Percentiles rank a stretch among this genome's conserved stretches.
phyloP scores from a whole-genome alignment of 2,329 filamentous ascomycete species.

The Claviceps cyperi region DNA sequence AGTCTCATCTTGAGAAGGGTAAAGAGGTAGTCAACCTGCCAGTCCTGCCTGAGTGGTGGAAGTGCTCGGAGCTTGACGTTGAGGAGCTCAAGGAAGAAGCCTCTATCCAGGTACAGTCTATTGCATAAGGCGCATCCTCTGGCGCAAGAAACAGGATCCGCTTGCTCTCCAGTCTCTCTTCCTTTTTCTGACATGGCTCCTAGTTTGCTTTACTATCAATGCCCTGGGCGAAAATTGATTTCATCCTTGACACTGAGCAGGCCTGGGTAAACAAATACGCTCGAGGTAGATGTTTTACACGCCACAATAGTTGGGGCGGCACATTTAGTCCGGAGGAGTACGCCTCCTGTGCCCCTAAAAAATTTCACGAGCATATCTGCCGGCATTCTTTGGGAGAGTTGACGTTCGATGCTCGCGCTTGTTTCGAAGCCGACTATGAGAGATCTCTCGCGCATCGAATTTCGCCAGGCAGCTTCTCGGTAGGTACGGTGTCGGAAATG shows the following conservation, averaged over 20 bases:
- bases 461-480: too few relatives aligned
- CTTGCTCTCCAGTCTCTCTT: background rate
- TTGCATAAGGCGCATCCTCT: background rate
- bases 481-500: too few relatives aligned
- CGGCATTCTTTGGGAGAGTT: too few relatives aligned
- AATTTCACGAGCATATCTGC: too few relatives aligned
- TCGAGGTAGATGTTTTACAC: conserved; percentile 18
- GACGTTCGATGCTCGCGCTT: too few relatives aligned
- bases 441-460: too few relatives aligned
- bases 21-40: too few relatives aligned
- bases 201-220: conserved; percentile 30
- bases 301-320: conserved; percentile 7
- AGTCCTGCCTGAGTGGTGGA: too few relatives aligned
- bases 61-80: too few relatives aligned
- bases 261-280: conserved; percentile 28
- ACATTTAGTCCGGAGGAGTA: too few relatives aligned
- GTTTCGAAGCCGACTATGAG: too few relatives aligned
- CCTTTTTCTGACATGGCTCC: background rate
- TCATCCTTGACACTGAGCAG: conserved; percentile 33
- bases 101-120: conserved; percentile 27
- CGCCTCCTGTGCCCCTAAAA: too few relatives aligned
- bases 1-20: background rate
- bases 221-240: conserved; percentile 28
- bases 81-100: conserved; percentile 20
- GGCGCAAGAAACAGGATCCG: background rate